These are phyloP conservation scores for Eimeria sp. DNA, from an alignment of 169 alveolate species.

Conservation along the genomic window DNA sequence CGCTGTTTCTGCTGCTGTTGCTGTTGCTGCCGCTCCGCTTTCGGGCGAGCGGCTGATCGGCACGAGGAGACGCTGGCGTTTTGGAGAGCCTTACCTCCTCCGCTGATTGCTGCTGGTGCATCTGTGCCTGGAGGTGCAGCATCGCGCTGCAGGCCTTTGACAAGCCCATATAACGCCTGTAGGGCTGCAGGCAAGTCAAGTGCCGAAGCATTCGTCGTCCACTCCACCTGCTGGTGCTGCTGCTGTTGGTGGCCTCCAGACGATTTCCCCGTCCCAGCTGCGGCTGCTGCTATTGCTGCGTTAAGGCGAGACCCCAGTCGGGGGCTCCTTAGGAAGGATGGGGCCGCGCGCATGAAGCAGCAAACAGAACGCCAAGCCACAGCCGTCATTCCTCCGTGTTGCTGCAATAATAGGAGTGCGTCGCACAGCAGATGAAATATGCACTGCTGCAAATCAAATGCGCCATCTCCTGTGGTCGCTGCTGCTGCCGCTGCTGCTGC, in stretches of 20 bases:
- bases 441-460: constrained; percentile 26
- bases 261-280: background rate
- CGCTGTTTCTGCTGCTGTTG: constrained; percentile 13
- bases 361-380: constrained; percentile 70
- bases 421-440: constrained; percentile 67
- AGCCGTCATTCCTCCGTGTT: constrained; percentile 71
- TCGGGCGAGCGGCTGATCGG: constrained; percentile 48
- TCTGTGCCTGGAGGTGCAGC: constrained; percentile 22
- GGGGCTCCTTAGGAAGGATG: constrained; percentile 56
- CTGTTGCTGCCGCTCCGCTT: constrained; percentile 25
- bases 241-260: background rate
- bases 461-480: constrained; percentile 30
- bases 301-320: constrained; percentile 48
- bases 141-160: constrained; percentile 59
- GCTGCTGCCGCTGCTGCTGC: constrained; percentile 61
- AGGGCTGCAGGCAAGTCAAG: constrained; percentile 70
- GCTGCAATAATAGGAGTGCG: constrained; percentile 48
- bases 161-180: constrained; percentile 60
- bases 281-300: constrained; percentile 48
- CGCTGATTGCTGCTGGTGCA: background rate
- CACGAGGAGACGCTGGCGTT: background rate
- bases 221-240: background rate
- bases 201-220: background rate
- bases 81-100: background rate
- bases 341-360: constrained; percentile 47